Base-by-base conservation (phyloP, 75 land plant genomes). In the Selaginella tamariscina region DNA sequence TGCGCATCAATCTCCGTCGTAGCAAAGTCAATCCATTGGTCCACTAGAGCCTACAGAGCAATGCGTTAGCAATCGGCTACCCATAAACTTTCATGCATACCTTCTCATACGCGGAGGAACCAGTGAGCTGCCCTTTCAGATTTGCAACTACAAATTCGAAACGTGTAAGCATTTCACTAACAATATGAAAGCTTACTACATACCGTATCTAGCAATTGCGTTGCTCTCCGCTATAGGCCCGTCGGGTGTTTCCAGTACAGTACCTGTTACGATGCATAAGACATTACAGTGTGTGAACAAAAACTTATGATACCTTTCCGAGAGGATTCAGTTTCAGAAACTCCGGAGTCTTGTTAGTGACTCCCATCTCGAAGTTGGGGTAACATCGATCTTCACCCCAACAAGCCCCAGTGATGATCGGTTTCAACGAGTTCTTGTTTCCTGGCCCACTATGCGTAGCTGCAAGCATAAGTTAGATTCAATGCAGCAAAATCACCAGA, bases 21-120 rank as follows among this genome's bases (percentile, higher is more conserved):
- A 20, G 95, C 73, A 71, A 92, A 83, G 71, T 92, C 98, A 71
- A 84, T 89, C 95, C 98, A 92, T 60, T 92, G 98, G 68, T 92
- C 95, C 44, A 92, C 54, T 32, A 62, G 84, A 5, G 68, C 98
- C 98, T 92, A 77, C 22, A 44, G 69, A 44, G 49, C 5, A 39
- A 39, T 5, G 26, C 24, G 26, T 68, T 0, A 64, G 20, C 65
- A 64, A 5, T n/a, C 18, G 5, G 1, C 18, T 27, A 68, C 28
- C 0, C 20, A 1, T 1, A 2, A 24, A 31, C 13, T 21, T 20
- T 1, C 1, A 21, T 44, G 18, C 21, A 71, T 76, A 93, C 98
- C 77, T 66, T 73, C 60, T 93, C 90, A 76, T 80, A 79, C 56
- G 73, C 28, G 2, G 98, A 81, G 49, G 86, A 73, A 2, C 98